phyloP scores from a whole-genome alignment of 192 early-diverging fungal genomes.

The Coemansia sp. region DNA sequence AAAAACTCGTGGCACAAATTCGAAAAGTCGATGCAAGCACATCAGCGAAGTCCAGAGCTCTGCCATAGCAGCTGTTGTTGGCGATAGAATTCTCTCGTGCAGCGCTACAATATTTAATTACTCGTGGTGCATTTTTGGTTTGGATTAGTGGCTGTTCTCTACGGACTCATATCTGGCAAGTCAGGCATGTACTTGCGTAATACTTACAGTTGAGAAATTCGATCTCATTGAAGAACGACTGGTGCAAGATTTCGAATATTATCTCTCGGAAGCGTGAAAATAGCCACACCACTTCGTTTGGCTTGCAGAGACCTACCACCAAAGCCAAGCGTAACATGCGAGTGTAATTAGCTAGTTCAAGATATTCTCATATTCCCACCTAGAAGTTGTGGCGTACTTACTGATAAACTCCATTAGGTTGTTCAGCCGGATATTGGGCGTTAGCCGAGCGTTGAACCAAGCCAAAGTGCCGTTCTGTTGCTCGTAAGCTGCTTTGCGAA shows the following conservation, averaged over 20 bases:
- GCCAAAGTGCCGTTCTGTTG: conserved; percentile 11
- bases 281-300: conserved; percentile 46
- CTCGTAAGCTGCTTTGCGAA: conserved; percentile 16
- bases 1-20: conserved; percentile 35
- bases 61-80: conserved; percentile 10
- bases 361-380: neutral
- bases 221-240: conserved; percentile 26
- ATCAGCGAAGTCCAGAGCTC: conserved; percentile 32
- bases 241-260: conserved; percentile 31
- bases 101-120: conserved; percentile 22
- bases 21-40: conserved; percentile 31
- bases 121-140: too few relatives aligned
- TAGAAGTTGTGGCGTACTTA: conserved; percentile 15
- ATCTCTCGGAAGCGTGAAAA: conserved; percentile 33
- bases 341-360: neutral
- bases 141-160: neutral
- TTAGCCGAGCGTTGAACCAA: conserved; percentile 36
- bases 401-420: conserved; percentile 21
- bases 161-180: neutral
- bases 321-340: neutral
- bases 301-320: conserved; percentile 20
- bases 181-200: neutral
- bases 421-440: conserved; percentile 14
- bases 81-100: conserved; percentile 42
- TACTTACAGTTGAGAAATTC: conserved; percentile 45